Evolutionary conservation across 2,329 filamentous ascomycete species (phyloP).

Genomic region (Alternaria gaisen): DNA sequence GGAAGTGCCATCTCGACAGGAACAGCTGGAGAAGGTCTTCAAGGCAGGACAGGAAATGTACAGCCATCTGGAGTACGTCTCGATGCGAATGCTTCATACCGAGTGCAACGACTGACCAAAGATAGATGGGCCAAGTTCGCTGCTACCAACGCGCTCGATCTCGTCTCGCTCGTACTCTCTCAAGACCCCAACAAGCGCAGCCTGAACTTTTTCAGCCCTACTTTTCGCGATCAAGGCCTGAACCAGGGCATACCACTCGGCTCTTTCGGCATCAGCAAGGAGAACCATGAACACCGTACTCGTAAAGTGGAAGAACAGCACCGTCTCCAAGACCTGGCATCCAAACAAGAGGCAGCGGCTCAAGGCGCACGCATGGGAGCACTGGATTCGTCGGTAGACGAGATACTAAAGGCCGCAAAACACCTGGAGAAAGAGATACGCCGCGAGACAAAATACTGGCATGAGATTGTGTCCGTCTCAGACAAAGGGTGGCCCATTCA

Average conservation of each 20-base stretch:
- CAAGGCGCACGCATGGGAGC: slow-evolving; percentile 81
- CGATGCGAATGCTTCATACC: slow-evolving; percentile 61
- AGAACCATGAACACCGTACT: slow-evolving; percentile 29
- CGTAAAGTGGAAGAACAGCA: slow-evolving; percentile 29
- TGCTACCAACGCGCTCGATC: slow-evolving; percentile 44
- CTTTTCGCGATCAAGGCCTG: slow-evolving; percentile 36
- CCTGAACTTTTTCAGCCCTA: slow-evolving; percentile 38
- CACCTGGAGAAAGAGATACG: slow-evolving; percentile 79
- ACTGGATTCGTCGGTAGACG: slow-evolving; percentile 77
- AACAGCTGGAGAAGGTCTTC: slow-evolving; percentile 51
- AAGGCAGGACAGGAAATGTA: slow-evolving; percentile 54
- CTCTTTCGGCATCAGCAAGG: slow-evolving; percentile 41
- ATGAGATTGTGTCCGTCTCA: slow-evolving; percentile 81
- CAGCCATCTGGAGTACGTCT: slow-evolving; percentile 51
- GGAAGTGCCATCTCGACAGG: slow-evolving; percentile 48
- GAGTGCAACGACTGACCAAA: slow-evolving; percentile 27
- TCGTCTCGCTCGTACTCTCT: slow-evolving; percentile 44
- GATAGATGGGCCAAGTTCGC: slow-evolving; percentile 42
- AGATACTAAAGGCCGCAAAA: slow-evolving; percentile 74
- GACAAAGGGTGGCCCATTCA: slow-evolving; percentile 83
- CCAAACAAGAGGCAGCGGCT: slow-evolving; percentile 60
- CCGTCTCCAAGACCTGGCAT: slow-evolving; percentile 44
- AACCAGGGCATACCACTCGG: slow-evolving; percentile 49
- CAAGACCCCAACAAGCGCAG: slow-evolving; percentile 39
- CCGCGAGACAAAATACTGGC: slow-evolving; percentile 88